Conservation (phyloP, 495 filamentous ascomycete species). For the Neurospora pannonica region DNA sequence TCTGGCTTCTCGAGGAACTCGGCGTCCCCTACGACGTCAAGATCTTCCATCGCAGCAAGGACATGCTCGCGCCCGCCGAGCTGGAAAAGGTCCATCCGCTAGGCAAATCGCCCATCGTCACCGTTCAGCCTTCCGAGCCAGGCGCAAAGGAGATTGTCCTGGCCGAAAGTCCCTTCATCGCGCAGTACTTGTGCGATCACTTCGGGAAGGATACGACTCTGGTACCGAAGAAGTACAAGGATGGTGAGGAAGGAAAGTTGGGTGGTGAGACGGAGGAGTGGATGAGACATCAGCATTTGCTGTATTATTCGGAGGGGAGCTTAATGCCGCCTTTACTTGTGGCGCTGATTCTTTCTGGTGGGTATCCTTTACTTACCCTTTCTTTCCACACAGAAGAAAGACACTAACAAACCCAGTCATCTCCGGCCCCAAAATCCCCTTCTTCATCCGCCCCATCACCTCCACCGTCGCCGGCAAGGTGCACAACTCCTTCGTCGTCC, state of each 20-base stretch:
- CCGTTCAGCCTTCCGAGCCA: conserved; percentile 32
- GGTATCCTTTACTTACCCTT: neutral
- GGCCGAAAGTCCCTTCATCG: conserved; percentile 71
- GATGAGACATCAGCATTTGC: conserved; percentile 64
- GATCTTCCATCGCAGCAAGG: conserved; percentile 53
- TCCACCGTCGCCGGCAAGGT: conserved; percentile 53
- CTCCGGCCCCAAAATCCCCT: conserved; percentile 57
- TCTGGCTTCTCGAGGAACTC: conserved; percentile 85
- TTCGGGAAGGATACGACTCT: conserved; percentile 42
- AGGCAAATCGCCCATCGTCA: conserved; percentile 73
- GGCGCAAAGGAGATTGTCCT: conserved; percentile 45
- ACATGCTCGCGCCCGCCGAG: conserved; percentile 56
- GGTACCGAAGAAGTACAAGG: conserved; percentile 52
- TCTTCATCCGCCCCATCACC: conserved; percentile 78
- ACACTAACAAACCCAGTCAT: conserved; percentile 23
- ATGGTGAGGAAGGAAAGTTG: conserved; percentile 43
- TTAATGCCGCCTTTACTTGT: conserved; percentile 17
- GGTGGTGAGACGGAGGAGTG: conserved; percentile 68
- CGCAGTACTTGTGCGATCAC: conserved; percentile 72
- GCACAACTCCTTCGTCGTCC: conserved; percentile 47
- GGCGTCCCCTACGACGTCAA: conserved; percentile 68
- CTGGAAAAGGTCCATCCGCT: conserved; percentile 73
- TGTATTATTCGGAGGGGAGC: conserved; percentile 70
- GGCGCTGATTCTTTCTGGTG: conserved; percentile 9
- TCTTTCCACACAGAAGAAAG: neutral